Evolutionary conservation across 2,329 filamentous ascomycete species (phyloP), one percentile per base, ranked within the genome.

Genomic region (Arthrobotrys megalospora): DNA sequence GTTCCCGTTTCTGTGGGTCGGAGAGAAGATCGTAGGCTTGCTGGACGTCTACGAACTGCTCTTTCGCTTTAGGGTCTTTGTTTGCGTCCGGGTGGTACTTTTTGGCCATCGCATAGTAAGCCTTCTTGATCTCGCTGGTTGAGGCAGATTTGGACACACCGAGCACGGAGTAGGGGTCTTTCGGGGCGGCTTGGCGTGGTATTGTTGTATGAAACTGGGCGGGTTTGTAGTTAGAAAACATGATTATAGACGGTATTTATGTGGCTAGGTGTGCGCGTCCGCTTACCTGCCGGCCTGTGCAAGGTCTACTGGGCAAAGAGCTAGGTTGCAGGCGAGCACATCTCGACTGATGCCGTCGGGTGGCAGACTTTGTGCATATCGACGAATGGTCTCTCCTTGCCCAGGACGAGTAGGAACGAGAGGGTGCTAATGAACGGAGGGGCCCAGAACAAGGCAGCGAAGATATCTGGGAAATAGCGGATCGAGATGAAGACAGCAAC

Each of bases 11-110:
- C 85, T 97, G 91, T 3, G 94, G 88, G 83, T 99, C 96, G 55
- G 93, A 96, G 6, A 99, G 87, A 48, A 97, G 88, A 85, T 99
- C 96, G 85, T 99, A 99, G 24, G 96, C 93, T 36, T 92, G 90
- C 85, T 99, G 96, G 68, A 96, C 93, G 81, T 97, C 95, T 80
- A 91, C 89, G 82, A 99, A 99, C 82, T 92, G 95, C 82, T 98
- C 96, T 84, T 98, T 98, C 41, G 96, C 94, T n/a, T 87, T 88
- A 1, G 93, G 85, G 81, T 98, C 96, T 85, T 98, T 98, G 87
- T 98, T 99, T 41, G 96, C 98, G 84, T 99, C 96, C 7, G 96
- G 96, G 83, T 99, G 96, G 84, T 90, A 99, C 83, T 98, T 99
- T 85, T 99, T 99, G 19, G 96, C 96, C 76, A 98, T 87, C 63